Percentiles rank a stretch among this genome's conserved stretches.
Conservation (phyloP, 345 rosid species). For the Salix exigua region DNA sequence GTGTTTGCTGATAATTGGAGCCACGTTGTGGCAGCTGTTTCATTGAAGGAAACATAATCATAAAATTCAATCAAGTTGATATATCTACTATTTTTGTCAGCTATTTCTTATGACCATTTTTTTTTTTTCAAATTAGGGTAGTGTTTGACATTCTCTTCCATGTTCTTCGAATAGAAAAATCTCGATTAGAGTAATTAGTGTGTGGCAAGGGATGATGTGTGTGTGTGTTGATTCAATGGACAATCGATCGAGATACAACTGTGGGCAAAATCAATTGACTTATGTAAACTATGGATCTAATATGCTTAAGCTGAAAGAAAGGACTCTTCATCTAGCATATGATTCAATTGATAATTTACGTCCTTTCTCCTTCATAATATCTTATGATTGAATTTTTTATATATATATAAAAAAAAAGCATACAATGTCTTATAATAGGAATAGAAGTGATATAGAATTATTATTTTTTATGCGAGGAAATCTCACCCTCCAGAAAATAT, state of each 20-base stretch:
- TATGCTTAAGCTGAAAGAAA: no score
- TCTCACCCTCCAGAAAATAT: fast-evolving
- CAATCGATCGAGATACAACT: neutral
- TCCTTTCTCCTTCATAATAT: no score
- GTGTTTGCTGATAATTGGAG: constrained; percentile 29
- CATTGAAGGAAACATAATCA: constrained; percentile 22
- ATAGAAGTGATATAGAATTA: no score
- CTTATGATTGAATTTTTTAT: no score
- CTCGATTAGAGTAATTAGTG: neutral
- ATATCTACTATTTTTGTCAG: neutral
- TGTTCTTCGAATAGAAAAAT: neutral
- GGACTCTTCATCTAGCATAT: no score
- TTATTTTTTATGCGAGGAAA: no score
- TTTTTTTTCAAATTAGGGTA: neutral
- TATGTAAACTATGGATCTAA: neutral
- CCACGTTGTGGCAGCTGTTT: constrained; percentile 42
- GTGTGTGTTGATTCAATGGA: neutral
- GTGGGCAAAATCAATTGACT: neutral
- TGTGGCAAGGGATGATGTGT: neutral
- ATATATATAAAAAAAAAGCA: no score
- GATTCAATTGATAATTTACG: no score
- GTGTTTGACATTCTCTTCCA: neutral
- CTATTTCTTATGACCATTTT: neutral
- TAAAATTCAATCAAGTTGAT: neutral
- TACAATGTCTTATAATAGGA: no score